Base-by-base conservation (phyloP, 768 basidiomycete genomes). In the Suillus subaureus region DNA sequence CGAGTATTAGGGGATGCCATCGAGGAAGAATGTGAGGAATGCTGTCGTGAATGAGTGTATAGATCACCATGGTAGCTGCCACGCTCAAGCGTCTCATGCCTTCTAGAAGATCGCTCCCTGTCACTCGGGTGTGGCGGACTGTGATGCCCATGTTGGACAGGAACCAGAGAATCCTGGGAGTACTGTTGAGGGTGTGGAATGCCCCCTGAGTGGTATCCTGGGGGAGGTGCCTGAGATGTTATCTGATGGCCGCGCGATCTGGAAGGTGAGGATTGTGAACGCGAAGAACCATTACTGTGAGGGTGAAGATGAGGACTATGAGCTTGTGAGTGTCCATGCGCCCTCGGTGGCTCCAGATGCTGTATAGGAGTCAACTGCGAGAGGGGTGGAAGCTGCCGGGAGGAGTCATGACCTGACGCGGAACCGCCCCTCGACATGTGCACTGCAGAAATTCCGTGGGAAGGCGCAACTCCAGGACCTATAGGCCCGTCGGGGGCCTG, bases 401-500 rank as follows among this genome's bases (percentile, higher is more conserved):
- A 67, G 40, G 67, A 65, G 61, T 85, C 84, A 71, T 82, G 82
- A 49, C 75, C 74, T 35, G 79, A 77, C 64, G 71, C 71, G 47
- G 85, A 79, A 40, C 75, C 74, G 64, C 81, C 83, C 52, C 81
- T 79, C 26, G 82, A 81, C 66, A 81, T 79, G 66, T 81, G 84
- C 8, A 78, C 70, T 18, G 76, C 67, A 26, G 79, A 73, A 56
- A 78, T 72, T 62, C 69, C 60, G 69, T 81, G 85, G 51, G 84
- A 75, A 23, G 77, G 75, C 12, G 73, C 70, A 8, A 77, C 71
- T 23, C 72, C 80, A 51, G 81, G 80, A n/a, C 79, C 82, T 57
- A 81, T 77, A 26, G 83, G 77, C n/a, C 79, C 77, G 66, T 89
- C 87, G 61, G 86, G 79, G 33, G 79, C 77, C 57, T 82, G 81